These are phyloP conservation scores for Piedraia hortae DNA, from an alignment of 2,329 filamentous ascomycete genomes.

Conservation along the genomic window DNA sequence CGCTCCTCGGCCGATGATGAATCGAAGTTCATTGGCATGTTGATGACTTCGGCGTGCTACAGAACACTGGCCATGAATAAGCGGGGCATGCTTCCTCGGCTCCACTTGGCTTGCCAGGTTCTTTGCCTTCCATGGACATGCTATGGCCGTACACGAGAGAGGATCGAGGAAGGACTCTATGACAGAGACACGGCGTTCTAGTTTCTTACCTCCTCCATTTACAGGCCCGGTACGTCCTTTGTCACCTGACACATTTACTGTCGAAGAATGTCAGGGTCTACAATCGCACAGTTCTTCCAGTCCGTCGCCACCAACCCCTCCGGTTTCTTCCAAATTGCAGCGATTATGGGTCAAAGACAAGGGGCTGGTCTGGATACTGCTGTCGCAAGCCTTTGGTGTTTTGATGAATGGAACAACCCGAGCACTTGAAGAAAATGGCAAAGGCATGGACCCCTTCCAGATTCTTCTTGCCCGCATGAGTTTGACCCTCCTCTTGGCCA, in stretches of 20 bases:
- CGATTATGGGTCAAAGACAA: conserved; percentile 37
- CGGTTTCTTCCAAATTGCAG: conserved; percentile 4
- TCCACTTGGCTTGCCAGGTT: too few species aligned
- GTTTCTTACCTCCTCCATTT: conserved; percentile 8
- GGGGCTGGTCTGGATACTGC: conserved; percentile 42
- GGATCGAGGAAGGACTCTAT: too few species aligned
- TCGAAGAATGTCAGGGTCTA: too few species aligned
- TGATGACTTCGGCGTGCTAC: too few species aligned
- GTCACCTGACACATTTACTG: conserved; percentile 18
- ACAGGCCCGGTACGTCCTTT: conserved; percentile 12
- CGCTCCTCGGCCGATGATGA: conserved; percentile 6
- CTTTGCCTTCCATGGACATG: too few species aligned
- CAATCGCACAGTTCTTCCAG: too few species aligned
- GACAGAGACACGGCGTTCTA: too few species aligned
- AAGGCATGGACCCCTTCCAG: conserved; percentile 57
- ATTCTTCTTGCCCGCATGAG: conserved; percentile 58
- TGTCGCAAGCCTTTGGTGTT: conserved; percentile 55
- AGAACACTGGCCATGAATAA: too few species aligned
- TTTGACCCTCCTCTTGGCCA: conserved; percentile 40
- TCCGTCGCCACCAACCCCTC: too few species aligned
- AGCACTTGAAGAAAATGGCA: conserved; percentile 41
- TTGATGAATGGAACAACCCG: conserved; percentile 66
- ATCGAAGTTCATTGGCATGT: conserved; percentile 3
- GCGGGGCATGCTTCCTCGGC: background rate
- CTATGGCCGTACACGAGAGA: too few species aligned